Base-by-base conservation (phyloP, 768 basidiomycete species). In the Tricholoma terreum region DNA sequence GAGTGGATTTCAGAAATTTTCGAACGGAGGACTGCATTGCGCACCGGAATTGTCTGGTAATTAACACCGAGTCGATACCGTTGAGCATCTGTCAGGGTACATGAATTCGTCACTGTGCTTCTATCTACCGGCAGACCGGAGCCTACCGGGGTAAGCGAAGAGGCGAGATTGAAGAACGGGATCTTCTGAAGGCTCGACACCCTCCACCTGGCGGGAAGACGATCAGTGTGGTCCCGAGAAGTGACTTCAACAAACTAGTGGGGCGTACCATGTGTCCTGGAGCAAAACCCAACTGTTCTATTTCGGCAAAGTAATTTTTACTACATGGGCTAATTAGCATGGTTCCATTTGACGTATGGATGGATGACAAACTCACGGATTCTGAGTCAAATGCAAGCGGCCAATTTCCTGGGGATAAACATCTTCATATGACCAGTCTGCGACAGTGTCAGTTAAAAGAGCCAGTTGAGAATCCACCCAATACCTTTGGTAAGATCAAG, bases 111-210 rank as follows among this genome's bases (percentile, higher is more conserved):
- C 50, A 22, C 8, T 21, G 6, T 17, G 21, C 4, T 24, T 40
- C 34, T 55, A 34, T 42, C n/a, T 36, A 19, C 4, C 43, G 12
- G 30, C 14, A 42, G 50, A 8, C 34, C 38, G 7, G 34, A 43
- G 52, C 68, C 58, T 61, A 73, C 80, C 80, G 42, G 77, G 77
- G 64, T 86, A 85, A 1, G 81, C 77, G 70, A 84, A 85, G 52
- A 84, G 69, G 33, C 83, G 79, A 15, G 77, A 75, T 66, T 85
- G 84, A 19, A 85, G 75, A 40, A 81, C 81, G 1, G 83, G 84
- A 67, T 85, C 84, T 46, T 80, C 80, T 0, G 75, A 77, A 6
- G 82, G 74, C 67, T 81, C 83, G 61, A 75, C 70, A 14, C 76
- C 75, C n/a, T 40, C 38, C 38, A 56, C 58, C 55, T 34, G 60